Percentiles rank a stretch among this genome's conserved stretches.
Conservation (phyloP, 345 rosid genomes). For the Melastoma malabathricum region DNA sequence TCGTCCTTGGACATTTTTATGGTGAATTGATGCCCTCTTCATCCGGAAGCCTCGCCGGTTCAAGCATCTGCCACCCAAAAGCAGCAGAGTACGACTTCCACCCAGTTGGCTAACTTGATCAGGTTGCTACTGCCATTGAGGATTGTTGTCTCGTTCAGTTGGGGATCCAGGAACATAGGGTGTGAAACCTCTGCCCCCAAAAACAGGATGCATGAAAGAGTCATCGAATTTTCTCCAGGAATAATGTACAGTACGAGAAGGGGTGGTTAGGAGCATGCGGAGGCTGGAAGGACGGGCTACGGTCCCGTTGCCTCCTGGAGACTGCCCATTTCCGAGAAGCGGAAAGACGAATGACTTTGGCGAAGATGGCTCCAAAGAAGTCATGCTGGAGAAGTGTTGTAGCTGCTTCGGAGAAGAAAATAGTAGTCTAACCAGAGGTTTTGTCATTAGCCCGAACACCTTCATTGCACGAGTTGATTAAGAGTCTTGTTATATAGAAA, state of each 20-base stretch:
- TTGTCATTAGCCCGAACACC: slow-evolving; percentile 82
- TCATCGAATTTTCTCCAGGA: slow-evolving; percentile 26
- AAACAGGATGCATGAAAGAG: too few species aligned
- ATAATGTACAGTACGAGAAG: slow-evolving; percentile 62
- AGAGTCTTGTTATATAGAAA: background rate
- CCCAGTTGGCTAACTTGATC: too few species aligned
- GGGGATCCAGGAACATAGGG: too few species aligned
- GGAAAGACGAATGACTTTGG: slow-evolving; percentile 47
- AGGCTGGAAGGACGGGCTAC: slow-evolving; percentile 25
- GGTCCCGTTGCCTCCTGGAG: slow-evolving; percentile 14
- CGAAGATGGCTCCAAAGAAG: slow-evolving; percentile 38
- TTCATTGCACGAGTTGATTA: slow-evolving; percentile 11
- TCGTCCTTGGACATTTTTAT: too few species aligned
- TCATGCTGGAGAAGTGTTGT: slow-evolving; percentile 20
- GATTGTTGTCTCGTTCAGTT: too few species aligned
- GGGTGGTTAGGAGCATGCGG: slow-evolving; percentile 44
- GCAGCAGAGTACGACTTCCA: too few species aligned
- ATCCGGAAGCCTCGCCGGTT: too few species aligned
- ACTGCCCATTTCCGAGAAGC: slow-evolving; percentile 32
- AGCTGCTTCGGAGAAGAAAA: slow-evolving; percentile 39
- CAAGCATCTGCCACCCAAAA: too few species aligned
- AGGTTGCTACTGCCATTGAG: too few species aligned
- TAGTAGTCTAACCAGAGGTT: slow-evolving; percentile 65
- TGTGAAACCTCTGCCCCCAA: too few species aligned
- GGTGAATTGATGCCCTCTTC: too few species aligned